A percentile compares a stretch with the other conserved stretches of the same genome.
phyloP scores from a whole-genome alignment of 1,284 basidiomycete genomes.

The Xerocomus nothofagi region DNA sequence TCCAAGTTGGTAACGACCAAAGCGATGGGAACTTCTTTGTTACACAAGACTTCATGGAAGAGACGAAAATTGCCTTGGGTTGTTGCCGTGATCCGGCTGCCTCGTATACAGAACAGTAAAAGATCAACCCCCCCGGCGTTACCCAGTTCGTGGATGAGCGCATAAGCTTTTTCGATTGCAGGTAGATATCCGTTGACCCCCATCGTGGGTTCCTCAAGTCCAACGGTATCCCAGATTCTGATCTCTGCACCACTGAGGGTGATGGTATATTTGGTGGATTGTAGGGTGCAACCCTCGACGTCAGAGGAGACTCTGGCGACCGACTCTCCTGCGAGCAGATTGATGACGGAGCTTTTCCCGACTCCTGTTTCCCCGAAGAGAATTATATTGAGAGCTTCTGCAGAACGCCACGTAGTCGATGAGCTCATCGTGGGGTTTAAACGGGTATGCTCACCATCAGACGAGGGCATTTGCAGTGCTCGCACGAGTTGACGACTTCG shows the following conservation, averaged over 20 bases:
- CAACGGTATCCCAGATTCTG: slow-evolving; percentile 41
- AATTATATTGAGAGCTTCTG: slow-evolving; percentile 24
- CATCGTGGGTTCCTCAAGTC: slow-evolving; percentile 40
- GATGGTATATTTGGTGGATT: slow-evolving; percentile 25
- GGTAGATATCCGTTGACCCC: slow-evolving; percentile 28
- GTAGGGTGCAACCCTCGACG: slow-evolving; percentile 26
- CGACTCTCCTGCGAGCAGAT: slow-evolving; percentile 27
- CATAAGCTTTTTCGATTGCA: slow-evolving; percentile 37
- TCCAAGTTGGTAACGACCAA: slow-evolving; percentile 42
- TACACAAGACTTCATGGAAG: slow-evolving; percentile 38
- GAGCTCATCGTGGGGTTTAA: slow-evolving; percentile 1
- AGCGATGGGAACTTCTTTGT: slow-evolving; percentile 38
- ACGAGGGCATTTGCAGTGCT: slow-evolving; percentile 19
- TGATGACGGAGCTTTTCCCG: slow-evolving; percentile 37
- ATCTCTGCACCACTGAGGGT: slow-evolving; percentile 7
- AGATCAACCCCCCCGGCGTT: slow-evolving; percentile 36
- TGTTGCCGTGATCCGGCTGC: slow-evolving; percentile 36
- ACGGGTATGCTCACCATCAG: slow-evolving; percentile 15
- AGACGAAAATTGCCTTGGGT: slow-evolving; percentile 38
- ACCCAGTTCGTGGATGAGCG: slow-evolving; percentile 34
- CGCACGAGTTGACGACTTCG: neutral
- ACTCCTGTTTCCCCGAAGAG: slow-evolving; percentile 35
- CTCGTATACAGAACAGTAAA: slow-evolving; percentile 41
- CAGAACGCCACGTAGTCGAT: neutral
- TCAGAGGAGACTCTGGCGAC: slow-evolving; percentile 33